phyloP scores from a whole-genome alignment of 192 early-diverging fungal genomes.

The Allomyces javanicus region DNA sequence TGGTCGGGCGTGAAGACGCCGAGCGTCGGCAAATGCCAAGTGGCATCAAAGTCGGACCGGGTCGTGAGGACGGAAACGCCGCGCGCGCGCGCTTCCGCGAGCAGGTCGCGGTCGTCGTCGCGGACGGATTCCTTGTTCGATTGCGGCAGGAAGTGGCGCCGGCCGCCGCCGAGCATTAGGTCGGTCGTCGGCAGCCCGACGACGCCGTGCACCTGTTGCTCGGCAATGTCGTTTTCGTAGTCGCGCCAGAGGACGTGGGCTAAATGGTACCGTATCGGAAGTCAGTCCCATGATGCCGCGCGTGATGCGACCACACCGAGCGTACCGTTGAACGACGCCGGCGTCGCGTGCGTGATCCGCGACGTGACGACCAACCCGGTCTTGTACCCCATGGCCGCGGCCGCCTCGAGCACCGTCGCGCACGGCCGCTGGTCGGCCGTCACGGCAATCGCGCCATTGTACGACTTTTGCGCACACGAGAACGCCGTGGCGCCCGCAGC shows the following conservation, averaged over 20 bases:
- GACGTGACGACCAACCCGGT: conserved; percentile 89
- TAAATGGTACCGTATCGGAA: conserved; percentile 1
- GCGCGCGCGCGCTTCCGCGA: conserved; percentile 27
- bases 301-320: no score
- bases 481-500: conserved; percentile 97
- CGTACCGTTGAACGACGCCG: conserved; percentile 32
- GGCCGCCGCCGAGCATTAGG: conserved; percentile 79
- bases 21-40: conserved; percentile 39
- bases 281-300: no score
- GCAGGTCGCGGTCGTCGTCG: conserved; percentile 46
- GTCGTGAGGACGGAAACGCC: conserved; percentile 44
- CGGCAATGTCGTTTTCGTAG: conserved; percentile 69
- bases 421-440: conserved; percentile 42
- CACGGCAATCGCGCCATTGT: conserved; percentile 73
- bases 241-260: conserved; percentile 63
- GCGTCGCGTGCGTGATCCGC: conserved; percentile 85
- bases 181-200: conserved; percentile 29
- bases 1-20: conserved; percentile 65
- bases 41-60: conserved; percentile 38
- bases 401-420: conserved; percentile 85
- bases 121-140: conserved; percentile 47
- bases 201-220: conserved; percentile 71
- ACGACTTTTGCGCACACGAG: conserved; percentile 71
- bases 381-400: conserved; percentile 53
- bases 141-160: conserved; percentile 70